Evolutionary conservation across 2,329 filamentous ascomycete genomes (phyloP).

Genomic region (Colletotrichum trifolii): DNA sequence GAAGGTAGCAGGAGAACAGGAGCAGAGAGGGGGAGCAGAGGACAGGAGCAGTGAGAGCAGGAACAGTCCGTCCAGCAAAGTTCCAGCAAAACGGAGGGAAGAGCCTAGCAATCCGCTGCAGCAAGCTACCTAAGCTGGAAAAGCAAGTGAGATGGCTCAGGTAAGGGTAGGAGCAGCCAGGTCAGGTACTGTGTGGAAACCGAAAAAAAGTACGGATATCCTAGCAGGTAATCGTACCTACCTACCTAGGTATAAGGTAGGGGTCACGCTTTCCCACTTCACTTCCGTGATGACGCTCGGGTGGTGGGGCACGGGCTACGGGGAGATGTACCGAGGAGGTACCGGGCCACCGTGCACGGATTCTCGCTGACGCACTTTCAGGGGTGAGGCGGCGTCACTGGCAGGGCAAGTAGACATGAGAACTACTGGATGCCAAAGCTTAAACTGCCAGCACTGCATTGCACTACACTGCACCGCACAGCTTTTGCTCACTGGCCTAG

Average conservation of each 20-base stretch:
- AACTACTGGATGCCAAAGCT: slow-evolving; percentile 28
- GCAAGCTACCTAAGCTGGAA: neutral
- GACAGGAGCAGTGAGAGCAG: neutral
- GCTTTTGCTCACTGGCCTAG: no score
- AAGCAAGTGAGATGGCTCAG: neutral
- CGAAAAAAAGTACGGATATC: no score
- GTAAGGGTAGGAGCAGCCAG: neutral
- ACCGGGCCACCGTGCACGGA: slow-evolving; percentile 20
- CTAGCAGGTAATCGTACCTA: no score
- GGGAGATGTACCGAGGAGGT: slow-evolving; percentile 17
- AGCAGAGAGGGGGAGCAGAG: neutral
- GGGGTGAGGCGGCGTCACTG: slow-evolving; percentile 14
- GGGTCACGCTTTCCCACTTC: neutral
- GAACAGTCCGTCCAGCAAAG: neutral
- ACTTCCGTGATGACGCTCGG: slow-evolving; percentile 26
- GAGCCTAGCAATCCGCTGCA: neutral
- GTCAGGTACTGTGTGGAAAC: no score
- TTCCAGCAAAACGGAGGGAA: no score
- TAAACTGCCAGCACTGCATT: slow-evolving; percentile 15
- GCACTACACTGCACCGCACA: no score
- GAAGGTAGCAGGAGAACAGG: neutral
- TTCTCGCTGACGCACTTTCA: neutral
- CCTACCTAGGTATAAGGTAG: no score
- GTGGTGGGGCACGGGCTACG: slow-evolving; percentile 14
- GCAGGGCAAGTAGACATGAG: slow-evolving; percentile 23